These are phyloP conservation scores for Ceratobasidium papillatum DNA, from an alignment of 1,284 basidiomycete genomes.

Conservation along the genomic window DNA sequence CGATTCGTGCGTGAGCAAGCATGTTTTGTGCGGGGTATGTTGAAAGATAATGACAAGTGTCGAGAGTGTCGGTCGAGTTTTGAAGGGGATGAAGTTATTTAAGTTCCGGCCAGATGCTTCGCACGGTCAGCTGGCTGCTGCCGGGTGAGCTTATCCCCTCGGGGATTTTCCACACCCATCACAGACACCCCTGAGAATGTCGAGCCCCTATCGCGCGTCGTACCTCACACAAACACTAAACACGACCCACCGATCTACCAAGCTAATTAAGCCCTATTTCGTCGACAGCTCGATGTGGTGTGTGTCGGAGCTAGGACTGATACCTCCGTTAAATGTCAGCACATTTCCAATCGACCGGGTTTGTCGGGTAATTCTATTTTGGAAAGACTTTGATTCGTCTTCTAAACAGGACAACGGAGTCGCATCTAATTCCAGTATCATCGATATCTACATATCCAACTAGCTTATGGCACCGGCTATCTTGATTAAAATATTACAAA, in stretches of 20 bases:
- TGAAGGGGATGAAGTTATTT: neutral
- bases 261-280: neutral
- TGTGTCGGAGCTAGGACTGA: neutral
- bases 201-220: neutral
- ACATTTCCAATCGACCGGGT: neutral
- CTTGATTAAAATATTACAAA: neutral
- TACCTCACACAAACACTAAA: neutral
- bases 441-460: too few relatives aligned
- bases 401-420: too few relatives aligned
- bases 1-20: constrained; percentile 19
- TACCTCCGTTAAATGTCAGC: neutral
- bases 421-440: too few relatives aligned
- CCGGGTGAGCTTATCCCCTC: constrained; percentile 15
- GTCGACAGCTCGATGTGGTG: neutral
- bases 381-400: neutral
- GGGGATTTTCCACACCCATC: neutral
- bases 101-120: constrained; percentile 39
- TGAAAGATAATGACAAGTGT: neutral
- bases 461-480: neutral
- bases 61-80: constrained; percentile 4
- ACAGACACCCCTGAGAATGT: neutral
- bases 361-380: neutral
- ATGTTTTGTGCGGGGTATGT: constrained; percentile 8
- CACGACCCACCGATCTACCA: neutral
- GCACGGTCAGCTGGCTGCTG: constrained; percentile 32